Percentiles rank a stretch among this genome's conserved stretches.
Evolutionary conservation across 2,329 filamentous ascomycete genomes (phyloP).

Genomic region (Epichloe bromicola): DNA sequence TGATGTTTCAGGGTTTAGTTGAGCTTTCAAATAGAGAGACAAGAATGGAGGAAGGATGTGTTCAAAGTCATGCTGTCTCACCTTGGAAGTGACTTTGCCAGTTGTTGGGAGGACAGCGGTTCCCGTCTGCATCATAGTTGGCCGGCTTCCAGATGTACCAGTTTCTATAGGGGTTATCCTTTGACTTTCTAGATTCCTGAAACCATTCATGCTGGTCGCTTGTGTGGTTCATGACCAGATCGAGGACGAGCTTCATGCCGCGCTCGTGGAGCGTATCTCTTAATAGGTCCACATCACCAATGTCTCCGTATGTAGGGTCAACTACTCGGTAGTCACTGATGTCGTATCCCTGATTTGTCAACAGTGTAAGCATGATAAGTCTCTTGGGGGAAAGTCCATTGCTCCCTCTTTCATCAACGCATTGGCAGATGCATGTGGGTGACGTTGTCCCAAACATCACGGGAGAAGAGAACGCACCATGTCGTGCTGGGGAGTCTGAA

Average conservation of each 20-base stretch:
- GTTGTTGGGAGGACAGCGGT: slow-evolving; percentile 48
- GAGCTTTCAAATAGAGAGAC: neutral
- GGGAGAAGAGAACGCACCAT: slow-evolving; percentile 30
- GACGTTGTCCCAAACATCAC: neutral
- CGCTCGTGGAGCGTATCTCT: slow-evolving; percentile 47
- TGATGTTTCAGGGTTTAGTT: neutral
- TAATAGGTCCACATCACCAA: slow-evolving; percentile 52
- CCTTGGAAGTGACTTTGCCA: slow-evolving; percentile 32
- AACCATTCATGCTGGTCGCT: slow-evolving; percentile 45
- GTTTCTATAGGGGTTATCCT: slow-evolving; percentile 40
- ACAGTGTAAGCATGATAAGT: neutral
- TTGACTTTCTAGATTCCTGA: slow-evolving; percentile 38
- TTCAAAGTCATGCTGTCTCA: slow-evolving; percentile 4
- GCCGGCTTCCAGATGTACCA: slow-evolving; percentile 57
- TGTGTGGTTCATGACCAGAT: slow-evolving; percentile 65
- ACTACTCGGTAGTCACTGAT: slow-evolving; percentile 56
- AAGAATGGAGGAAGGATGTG: neutral
- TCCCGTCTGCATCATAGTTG: slow-evolving; percentile 41
- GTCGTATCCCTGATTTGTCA: slow-evolving; percentile 44
- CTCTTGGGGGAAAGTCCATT: neutral
- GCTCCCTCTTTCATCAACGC: neutral
- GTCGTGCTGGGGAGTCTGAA: slow-evolving; percentile 44
- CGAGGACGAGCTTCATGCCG: slow-evolving; percentile 57
- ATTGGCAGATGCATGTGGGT: neutral
- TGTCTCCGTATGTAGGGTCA: slow-evolving; percentile 51